Evolutionary conservation across 2,329 filamentous ascomycete genomes (phyloP).

Genomic region (Ophiostoma triangulosporum): DNA sequence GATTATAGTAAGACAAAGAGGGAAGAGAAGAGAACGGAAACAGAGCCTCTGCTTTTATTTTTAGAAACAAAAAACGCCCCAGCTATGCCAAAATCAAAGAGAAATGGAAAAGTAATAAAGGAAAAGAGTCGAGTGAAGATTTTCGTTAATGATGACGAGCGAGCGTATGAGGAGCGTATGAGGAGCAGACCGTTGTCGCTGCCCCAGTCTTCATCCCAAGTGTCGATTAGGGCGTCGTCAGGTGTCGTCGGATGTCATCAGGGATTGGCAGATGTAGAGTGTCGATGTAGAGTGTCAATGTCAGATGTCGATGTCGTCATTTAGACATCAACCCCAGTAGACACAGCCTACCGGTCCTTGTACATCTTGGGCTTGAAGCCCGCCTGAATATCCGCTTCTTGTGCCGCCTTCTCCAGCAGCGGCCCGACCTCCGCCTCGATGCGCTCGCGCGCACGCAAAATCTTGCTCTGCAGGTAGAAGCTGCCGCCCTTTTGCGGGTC

Average conservation of each 20-base stretch:
- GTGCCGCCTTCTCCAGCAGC: slow-evolving; percentile 53
- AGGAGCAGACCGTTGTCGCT: too few relatives aligned
- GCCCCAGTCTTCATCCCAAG: too few relatives aligned
- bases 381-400: slow-evolving; percentile 66
- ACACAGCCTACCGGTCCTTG: slow-evolving; percentile 47
- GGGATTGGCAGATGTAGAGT: too few relatives aligned
- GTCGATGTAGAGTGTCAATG: too few relatives aligned
- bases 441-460: slow-evolving; percentile 78
- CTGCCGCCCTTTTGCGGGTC: slow-evolving; percentile 91
- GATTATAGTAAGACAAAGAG: not conserved
- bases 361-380: slow-evolving; percentile 95
- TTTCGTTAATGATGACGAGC: slow-evolving; percentile 22
- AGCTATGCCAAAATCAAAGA: slow-evolving; percentile 29
- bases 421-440: slow-evolving; percentile 77
- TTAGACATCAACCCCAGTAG: not conserved
- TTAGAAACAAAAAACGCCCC: slow-evolving; percentile 26
- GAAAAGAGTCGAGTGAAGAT: slow-evolving; percentile 37
- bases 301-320: not conserved
- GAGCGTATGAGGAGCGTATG: not conserved
- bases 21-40: not conserved
- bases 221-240: not conserved
- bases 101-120: not conserved
- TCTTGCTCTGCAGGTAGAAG: slow-evolving; percentile 97
- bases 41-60: not conserved
- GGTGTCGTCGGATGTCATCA: not conserved